Conservation (phyloP, 768 basidiomycete genomes). For the Xerocomus spinulosus region DNA sequence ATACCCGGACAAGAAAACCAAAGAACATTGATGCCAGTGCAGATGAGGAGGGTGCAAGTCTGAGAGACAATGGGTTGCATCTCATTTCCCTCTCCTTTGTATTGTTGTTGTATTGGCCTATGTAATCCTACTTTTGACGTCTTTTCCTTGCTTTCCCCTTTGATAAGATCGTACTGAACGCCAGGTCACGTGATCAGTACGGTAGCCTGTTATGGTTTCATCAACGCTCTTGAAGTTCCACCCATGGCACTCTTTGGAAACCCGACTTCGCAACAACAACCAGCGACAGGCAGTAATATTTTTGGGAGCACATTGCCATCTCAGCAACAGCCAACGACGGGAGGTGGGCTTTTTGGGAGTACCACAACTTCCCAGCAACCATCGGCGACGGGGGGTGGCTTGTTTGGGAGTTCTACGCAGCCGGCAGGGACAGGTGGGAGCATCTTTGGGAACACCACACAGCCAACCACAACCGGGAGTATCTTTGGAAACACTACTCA, state of each 20-base stretch:
- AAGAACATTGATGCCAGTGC: not conserved
- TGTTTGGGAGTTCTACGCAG: slow-evolving; percentile 18
- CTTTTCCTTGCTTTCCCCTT: no score
- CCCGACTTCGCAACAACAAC: slow-evolving; percentile 20
- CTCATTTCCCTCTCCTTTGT: not conserved
- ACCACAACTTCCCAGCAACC: slow-evolving; percentile 13
- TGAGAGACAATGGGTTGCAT: not conserved
- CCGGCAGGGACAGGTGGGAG: slow-evolving; percentile 4
- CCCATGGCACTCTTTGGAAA: slow-evolving; percentile 24
- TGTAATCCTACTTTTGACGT: no score
- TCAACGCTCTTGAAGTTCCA: slow-evolving; percentile 1
- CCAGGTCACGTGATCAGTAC: slow-evolving; percentile 16
- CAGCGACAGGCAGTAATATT: slow-evolving; percentile 18
- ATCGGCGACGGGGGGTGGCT: slow-evolving; percentile 7
- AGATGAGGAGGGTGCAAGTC: no score
- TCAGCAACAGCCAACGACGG: slow-evolving; percentile 22
- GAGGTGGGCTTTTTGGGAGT: slow-evolving; percentile 16
- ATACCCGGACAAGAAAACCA: slow-evolving; percentile 23
- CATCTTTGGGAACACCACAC: slow-evolving; percentile 13
- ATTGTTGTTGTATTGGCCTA: not conserved
- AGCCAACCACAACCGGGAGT: slow-evolving; percentile 11
- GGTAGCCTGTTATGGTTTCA: not conserved
- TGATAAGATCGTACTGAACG: no score
- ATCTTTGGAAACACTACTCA: slow-evolving; percentile 9
- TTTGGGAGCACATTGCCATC: slow-evolving; percentile 24